Percentiles rank a stretch among this genome's conserved stretches.
Conservation (phyloP, 2,329 filamentous ascomycete genomes). For the Trichoderma brevicompactum region DNA sequence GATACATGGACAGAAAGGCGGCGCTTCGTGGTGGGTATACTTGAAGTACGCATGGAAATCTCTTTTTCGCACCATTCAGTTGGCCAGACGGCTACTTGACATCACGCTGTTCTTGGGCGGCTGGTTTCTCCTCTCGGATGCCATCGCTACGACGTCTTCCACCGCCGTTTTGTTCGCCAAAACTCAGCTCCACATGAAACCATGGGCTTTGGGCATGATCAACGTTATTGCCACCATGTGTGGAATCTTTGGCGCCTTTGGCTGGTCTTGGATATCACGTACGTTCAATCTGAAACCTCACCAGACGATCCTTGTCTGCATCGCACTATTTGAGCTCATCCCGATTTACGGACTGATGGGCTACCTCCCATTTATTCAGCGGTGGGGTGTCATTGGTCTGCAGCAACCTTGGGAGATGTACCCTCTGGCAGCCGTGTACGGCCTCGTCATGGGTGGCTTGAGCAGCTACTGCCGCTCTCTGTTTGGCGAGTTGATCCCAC, state of each 20-base stretch:
- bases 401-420: conserved; percentile 98
- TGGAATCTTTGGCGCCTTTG: conserved; percentile 86
- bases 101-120: conserved; percentile 79
- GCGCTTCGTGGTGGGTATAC: conserved; percentile 65
- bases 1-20: conserved; percentile 44
- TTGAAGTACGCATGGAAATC: conserved; percentile 84
- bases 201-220: conserved; percentile 86
- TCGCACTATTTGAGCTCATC: conserved; percentile 87
- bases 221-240: conserved; percentile 87
- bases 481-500: conserved; percentile 91
- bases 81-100: conserved; percentile 73
- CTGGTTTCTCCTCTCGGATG: conserved; percentile 95
- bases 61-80: conserved; percentile 76
- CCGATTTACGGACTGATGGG: conserved; percentile 89
- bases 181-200: conserved; percentile 86
- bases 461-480: conserved; percentile 90
- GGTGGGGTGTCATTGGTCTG: conserved; percentile 78
- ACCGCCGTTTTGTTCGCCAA: conserved; percentile 97
- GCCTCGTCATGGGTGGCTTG: conserved; percentile 90
- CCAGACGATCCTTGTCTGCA: conserved; percentile 91
- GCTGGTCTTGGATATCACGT: conserved; percentile 80
- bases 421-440: conserved; percentile 85
- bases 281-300: conserved; percentile 72
- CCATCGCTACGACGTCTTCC: conserved; percentile 90
- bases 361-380: conserved; percentile 78